phyloP scores from a whole-genome alignment of 2,329 filamentous ascomycete genomes.

The Penicillium expansum region DNA sequence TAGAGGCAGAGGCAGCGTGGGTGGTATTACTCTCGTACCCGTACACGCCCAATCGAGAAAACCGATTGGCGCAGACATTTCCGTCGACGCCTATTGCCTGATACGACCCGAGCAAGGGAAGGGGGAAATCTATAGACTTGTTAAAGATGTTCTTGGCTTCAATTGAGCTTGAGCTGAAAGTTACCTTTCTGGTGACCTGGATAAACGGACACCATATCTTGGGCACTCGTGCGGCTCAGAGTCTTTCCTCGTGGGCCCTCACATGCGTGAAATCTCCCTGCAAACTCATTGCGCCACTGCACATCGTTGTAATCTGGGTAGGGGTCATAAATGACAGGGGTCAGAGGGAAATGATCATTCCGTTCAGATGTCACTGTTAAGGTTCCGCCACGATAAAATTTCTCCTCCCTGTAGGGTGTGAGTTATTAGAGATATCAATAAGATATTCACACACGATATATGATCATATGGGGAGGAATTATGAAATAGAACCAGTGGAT shows the following conservation, averaged over 20 bases:
- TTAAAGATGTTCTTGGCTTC: background rate
- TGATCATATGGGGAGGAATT: background rate
- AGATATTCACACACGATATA: background rate
- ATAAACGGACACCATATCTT: constrained; percentile 65
- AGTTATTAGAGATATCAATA: background rate
- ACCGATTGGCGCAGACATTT: constrained; percentile 64
- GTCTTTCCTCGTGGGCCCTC: constrained; percentile 55
- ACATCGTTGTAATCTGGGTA: constrained; percentile 67
- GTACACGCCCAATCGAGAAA: constrained; percentile 63
- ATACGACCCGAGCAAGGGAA: constrained; percentile 62
- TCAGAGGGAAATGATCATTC: background rate
- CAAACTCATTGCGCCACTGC: constrained; percentile 56
- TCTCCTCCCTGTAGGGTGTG: background rate
- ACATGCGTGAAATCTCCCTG: constrained; percentile 62
- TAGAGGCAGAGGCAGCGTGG: background rate
- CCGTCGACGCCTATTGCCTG: constrained; percentile 58
- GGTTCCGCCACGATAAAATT: background rate
- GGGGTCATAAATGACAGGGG: constrained; percentile 58
- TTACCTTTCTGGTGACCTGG: constrained; percentile 24
- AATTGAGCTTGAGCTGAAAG: background rate
- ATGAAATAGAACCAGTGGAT: background rate
- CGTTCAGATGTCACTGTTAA: background rate
- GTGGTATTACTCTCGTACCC: constrained; percentile 30
- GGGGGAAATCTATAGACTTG: constrained; percentile 50
- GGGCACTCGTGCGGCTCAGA: constrained; percentile 52